A percentile compares a stretch with the other conserved stretches of the same genome.
These are phyloP conservation scores for Alternaria solani DNA, from an alignment of 2,329 filamentous ascomycete genomes.

Conservation along the genomic window DNA sequence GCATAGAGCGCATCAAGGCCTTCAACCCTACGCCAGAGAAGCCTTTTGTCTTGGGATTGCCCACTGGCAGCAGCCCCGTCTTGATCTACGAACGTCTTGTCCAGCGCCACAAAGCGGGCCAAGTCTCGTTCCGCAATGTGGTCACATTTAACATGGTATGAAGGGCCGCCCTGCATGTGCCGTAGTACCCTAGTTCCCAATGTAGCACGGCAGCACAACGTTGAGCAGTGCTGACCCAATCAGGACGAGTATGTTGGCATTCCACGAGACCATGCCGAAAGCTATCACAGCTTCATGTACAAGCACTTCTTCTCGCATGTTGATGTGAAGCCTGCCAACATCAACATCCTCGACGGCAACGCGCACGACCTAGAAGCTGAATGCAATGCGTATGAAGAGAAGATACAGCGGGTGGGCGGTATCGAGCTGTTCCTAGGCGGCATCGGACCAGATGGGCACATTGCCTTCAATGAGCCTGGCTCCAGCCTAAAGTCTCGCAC, in stretches of 20 bases:
- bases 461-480: slow-evolving; percentile 90
- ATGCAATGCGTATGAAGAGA: slow-evolving; percentile 79
- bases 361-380: slow-evolving; percentile 77
- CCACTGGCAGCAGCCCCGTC: slow-evolving; percentile 82
- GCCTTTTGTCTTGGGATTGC: slow-evolving; percentile 83
- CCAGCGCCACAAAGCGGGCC: slow-evolving; percentile 71
- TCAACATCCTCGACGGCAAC: slow-evolving; percentile 85
- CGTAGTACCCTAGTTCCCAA: slow-evolving; percentile 23
- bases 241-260: slow-evolving; percentile 88
- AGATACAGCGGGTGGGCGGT: slow-evolving; percentile 76
- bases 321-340: slow-evolving; percentile 81
- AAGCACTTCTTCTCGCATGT: slow-evolving; percentile 88
- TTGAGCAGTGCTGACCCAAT: slow-evolving; percentile 30
- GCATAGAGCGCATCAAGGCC: slow-evolving; percentile 74
- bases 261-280: slow-evolving; percentile 81
- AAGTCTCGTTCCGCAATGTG: slow-evolving; percentile 87
- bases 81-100: slow-evolving; percentile 81
- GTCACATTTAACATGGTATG: slow-evolving; percentile 90
- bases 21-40: slow-evolving; percentile 75
- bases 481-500: slow-evolving; percentile 80
- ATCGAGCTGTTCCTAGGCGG: slow-evolving; percentile 88
- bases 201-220: slow-evolving; percentile 30
- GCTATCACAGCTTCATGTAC: slow-evolving; percentile 94
- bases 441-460: slow-evolving; percentile 86
- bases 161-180: slow-evolving; percentile 19